Base-by-base conservation (phyloP, 192 early-diverging fungal genomes). In the Coemansia sp. region DNA sequence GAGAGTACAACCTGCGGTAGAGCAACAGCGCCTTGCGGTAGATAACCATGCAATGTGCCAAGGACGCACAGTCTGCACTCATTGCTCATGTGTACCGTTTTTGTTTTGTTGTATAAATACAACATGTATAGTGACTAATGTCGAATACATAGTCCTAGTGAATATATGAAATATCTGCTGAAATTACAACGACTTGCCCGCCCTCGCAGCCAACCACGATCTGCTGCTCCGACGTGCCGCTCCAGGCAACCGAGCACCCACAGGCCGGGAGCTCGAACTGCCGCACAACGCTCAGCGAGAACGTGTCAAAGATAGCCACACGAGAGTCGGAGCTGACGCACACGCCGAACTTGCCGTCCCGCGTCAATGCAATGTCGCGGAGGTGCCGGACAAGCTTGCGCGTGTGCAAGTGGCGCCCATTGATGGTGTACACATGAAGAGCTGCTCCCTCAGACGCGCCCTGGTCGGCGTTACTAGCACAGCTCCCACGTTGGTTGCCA, bases 181-280 rank as follows among this genome's bases (percentile, higher is more conserved):
- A 57, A 9, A 72, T 65, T 2, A 72, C 58, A 1, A 72, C 69
- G 0, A 72, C 26, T 9, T 35, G 41, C 2, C 69, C 69, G 4
- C 63, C 69, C 43, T 72, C 69, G 37, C 69, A 72, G 1, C 69
- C 69, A 25, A 72, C 57, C 9, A 72, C 30, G 13, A 72, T 47
- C 58, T 72, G 69, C 43, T 58, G 69, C 50, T 65, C 58, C 1
- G 51, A 56, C 15, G 57, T 19, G 10, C 68, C 68, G 36, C 69
- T 65, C 69, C 69, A 72, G 13, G 58, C 22, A 18, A 72, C 54
- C 0, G 69, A 72, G 54, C 58, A 65, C 14, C 69, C 69, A 31
- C 69, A 58, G 11, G 63, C 51, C 4, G 69, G 69, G 21, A 72
- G 69, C 51, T 72, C 69, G 48, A 72, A 72, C 54, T 72, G 69